A percentile compares a stretch with the other conserved stretches of the same genome.
Conservation (phyloP, 2,329 filamentous ascomycete genomes). For the Rhexocercosporidium sp. region DNA sequence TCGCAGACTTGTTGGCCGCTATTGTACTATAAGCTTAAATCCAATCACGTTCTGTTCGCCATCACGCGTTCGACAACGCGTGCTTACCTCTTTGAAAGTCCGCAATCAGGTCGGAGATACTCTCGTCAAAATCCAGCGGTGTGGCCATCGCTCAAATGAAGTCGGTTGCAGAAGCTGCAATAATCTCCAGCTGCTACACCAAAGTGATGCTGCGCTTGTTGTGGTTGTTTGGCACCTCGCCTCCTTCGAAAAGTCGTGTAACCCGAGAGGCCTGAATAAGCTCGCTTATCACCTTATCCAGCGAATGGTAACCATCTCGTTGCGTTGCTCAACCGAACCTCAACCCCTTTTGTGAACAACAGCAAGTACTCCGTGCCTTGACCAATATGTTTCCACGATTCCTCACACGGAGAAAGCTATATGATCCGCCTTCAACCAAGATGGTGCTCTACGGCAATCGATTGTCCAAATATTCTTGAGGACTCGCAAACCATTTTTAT, state of each 20-base stretch:
- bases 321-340: no score
- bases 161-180: not conserved
- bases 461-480: no score
- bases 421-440: no score
- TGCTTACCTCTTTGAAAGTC: constrained; percentile 38
- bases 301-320: no score
- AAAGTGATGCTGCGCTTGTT: no score
- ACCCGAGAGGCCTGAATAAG: not conserved
- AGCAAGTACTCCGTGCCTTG: not conserved
- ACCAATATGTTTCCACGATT: no score
- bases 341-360: not conserved
- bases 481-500: no score
- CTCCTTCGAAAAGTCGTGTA: not conserved
- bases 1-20: constrained; percentile 67
- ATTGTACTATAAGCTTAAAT: constrained; percentile 12
- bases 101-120: constrained; percentile 32
- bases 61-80: constrained; percentile 31
- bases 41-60: constrained; percentile 9
- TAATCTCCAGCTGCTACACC: not conserved
- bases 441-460: no score
- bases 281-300: not conserved
- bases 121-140: constrained; percentile 17
- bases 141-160: constrained; percentile 19
- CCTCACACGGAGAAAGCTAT: no score
- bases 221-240: not conserved